These are phyloP conservation scores for Auriscalpium vulgare DNA, from an alignment of 768 basidiomycete genomes.

Conservation along the genomic window DNA sequence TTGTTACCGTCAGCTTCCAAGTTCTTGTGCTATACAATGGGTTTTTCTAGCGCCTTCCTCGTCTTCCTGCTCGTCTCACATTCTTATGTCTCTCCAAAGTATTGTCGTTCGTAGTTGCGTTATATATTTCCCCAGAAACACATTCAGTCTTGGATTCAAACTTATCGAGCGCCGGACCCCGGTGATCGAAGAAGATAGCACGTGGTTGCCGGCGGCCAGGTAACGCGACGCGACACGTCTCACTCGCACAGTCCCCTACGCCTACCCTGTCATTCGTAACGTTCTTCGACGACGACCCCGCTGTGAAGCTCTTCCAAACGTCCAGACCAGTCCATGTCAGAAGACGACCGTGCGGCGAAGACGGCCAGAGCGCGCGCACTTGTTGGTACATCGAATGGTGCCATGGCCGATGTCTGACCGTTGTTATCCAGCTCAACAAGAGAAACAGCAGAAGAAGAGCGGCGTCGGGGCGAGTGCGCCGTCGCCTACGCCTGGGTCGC, in stretches of 20 bases:
- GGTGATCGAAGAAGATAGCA: background rate
- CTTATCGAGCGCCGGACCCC: too few species aligned
- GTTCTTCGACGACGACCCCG: background rate
- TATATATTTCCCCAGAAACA: background rate
- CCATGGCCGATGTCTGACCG: background rate
- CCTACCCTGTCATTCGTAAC: background rate
- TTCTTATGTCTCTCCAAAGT: background rate
- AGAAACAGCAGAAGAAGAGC: conserved; percentile 68
- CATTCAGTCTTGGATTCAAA: background rate
- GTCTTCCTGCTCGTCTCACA: background rate
- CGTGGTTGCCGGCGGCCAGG: background rate
- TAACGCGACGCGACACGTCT: background rate
- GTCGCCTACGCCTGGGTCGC: conserved; percentile 37
- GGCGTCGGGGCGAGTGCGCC: conserved; percentile 30
- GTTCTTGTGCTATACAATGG: conserved; percentile 1
- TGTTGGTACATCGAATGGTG: conserved; percentile 34
- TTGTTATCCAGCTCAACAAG: conserved; percentile 59
- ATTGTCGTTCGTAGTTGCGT: background rate
- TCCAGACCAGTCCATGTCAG: conserved; percentile 28
- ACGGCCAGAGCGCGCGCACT: conserved; percentile 79
- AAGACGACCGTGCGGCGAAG: conserved; percentile 74
- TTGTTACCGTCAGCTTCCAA: conserved; percentile 18
- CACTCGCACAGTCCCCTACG: background rate
- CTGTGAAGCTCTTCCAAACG: background rate
- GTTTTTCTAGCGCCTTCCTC: background rate